These are phyloP conservation scores for Chrysanthemum lavandulifolium DNA, from an alignment of 129 eudicot species.

Conservation along the genomic window DNA sequence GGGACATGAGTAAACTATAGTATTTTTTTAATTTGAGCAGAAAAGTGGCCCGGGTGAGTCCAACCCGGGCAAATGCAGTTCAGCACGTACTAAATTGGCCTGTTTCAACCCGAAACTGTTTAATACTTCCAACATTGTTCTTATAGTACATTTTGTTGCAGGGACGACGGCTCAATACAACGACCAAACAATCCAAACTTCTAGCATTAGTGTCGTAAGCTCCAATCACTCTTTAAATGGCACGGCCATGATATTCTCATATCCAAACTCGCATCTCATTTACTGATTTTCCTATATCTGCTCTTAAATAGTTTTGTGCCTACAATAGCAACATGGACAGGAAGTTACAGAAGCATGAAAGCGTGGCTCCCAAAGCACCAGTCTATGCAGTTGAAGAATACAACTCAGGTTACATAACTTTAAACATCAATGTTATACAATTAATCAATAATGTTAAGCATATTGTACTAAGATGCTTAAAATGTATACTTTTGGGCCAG, in stretches of 20 bases:
- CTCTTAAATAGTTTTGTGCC: conserved; percentile 50
- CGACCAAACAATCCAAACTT: conserved; percentile 53
- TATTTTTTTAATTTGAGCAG: too few relatives aligned
- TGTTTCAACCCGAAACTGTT: neutral
- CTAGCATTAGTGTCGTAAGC: conserved; percentile 68
- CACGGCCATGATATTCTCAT: neutral
- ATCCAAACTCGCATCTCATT: neutral
- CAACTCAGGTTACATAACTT: conserved; percentile 51
- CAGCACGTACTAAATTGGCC: neutral
- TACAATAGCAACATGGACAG: conserved; percentile 81
- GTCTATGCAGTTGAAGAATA: conserved; percentile 72
- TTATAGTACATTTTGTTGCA: conserved; percentile 31
- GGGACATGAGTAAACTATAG: too few relatives aligned
- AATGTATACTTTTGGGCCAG: conserved; percentile 22
- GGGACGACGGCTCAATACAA: conserved; percentile 54
- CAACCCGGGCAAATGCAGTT: too few relatives aligned
- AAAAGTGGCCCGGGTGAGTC: too few relatives aligned
- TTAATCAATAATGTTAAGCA: neutral
- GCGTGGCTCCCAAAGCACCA: conserved; percentile 91
- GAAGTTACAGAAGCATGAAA: conserved; percentile 76
- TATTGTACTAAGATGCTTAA: neutral
- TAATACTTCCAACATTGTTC: neutral
- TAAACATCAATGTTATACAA: neutral
- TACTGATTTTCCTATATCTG: neutral
- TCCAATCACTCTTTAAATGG: conserved; percentile 5